These are phyloP conservation scores for Cordyceps militaris DNA, from an alignment of 2,329 filamentous ascomycete species.

Conservation along the genomic window DNA sequence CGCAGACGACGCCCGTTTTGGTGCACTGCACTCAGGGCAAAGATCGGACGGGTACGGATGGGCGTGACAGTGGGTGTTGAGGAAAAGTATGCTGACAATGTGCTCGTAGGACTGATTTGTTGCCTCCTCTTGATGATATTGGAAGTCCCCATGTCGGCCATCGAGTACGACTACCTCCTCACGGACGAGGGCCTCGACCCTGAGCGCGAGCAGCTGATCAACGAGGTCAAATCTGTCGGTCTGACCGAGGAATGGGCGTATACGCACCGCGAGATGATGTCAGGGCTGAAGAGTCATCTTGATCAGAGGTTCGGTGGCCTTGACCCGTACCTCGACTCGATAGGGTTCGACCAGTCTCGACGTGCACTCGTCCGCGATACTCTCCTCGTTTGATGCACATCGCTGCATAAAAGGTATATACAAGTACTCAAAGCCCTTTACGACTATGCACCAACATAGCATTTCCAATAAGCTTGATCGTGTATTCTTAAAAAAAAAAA, in stretches of 20 bases:
- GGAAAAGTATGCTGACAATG: not conserved
- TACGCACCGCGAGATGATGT: conserved; percentile 59
- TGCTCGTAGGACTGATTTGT: conserved; percentile 54
- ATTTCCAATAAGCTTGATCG: not conserved
- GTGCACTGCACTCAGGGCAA: conserved; percentile 88
- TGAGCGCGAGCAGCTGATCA: conserved; percentile 56
- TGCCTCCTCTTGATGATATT: conserved; percentile 61
- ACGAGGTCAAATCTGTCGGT: conserved; percentile 64
- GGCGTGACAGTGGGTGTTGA: no score
- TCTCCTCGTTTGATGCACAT: conserved; percentile 32
- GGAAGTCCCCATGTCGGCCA: conserved; percentile 47
- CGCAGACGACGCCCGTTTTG: conserved; percentile 53
- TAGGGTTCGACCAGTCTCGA: conserved; percentile 48
- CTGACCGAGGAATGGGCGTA: conserved; percentile 65
- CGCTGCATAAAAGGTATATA: not conserved
- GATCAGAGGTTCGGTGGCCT: conserved; percentile 58
- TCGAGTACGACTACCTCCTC: conserved; percentile 65
- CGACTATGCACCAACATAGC: no score
- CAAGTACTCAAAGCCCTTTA: no score
- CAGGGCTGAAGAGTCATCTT: conserved; percentile 50
- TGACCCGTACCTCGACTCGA: conserved; percentile 54
- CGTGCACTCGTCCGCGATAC: conserved; percentile 34
- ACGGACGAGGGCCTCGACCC: conserved; percentile 52
- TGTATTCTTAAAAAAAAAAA: conserved; percentile 12
- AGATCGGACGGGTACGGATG: conserved; percentile 49